These are phyloP conservation scores for Yamadazyma phyllophila DNA, from an alignment of 805 yeast genomes.

Conservation along the genomic window DNA sequence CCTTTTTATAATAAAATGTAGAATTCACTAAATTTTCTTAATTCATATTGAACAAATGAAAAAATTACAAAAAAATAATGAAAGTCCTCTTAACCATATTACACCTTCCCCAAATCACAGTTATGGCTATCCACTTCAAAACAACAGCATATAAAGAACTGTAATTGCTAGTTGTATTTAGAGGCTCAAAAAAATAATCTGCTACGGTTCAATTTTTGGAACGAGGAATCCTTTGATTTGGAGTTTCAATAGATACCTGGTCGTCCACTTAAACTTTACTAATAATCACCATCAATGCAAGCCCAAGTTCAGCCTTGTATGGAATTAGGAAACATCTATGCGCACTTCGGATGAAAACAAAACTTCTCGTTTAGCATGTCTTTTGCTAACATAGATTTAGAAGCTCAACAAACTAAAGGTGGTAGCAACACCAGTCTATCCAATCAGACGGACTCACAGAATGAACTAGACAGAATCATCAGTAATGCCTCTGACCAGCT, in stretches of 20 bases:
- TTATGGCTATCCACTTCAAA: too few species aligned
- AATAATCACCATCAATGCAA: too few species aligned
- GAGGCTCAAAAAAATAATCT: too few species aligned
- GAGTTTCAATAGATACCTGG: too few species aligned
- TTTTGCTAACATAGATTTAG: conserved; percentile 51
- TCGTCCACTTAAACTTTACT: too few species aligned
- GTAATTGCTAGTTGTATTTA: too few species aligned
- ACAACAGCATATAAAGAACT: too few species aligned
- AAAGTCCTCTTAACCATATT: neutral
- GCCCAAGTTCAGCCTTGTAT: too few species aligned
- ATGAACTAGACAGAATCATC: conserved; percentile 34
- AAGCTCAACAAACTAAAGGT: conserved; percentile 39
- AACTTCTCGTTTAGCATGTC: conserved; percentile 36
- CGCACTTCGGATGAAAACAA: neutral
- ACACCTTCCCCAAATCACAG: too few species aligned
- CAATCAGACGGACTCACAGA: conserved; percentile 7
- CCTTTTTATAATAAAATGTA: conserved; percentile 14
- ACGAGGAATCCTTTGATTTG: too few species aligned
- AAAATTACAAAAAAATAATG: neutral
- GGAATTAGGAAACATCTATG: neutral
- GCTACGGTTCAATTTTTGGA: too few species aligned
- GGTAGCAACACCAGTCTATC: conserved; percentile 7
- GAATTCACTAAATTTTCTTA: neutral
- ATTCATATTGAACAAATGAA: neutral
- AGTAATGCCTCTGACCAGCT: conserved; percentile 38